Conservation (phyloP, 2,329 filamentous ascomycete species). For the Fusarium torulosum region DNA sequence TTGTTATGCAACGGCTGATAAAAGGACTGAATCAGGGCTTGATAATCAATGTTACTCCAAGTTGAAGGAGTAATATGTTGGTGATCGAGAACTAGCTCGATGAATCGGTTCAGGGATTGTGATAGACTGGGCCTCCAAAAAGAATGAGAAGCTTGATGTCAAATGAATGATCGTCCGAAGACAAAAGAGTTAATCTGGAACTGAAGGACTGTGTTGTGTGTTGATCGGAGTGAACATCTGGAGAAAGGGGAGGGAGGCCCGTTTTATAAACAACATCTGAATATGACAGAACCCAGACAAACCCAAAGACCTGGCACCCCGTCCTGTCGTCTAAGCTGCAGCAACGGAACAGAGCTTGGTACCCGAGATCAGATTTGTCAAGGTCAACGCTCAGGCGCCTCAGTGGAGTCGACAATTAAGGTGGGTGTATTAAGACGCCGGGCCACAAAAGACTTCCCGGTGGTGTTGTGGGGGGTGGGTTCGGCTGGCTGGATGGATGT, state of each 20-base stretch:
- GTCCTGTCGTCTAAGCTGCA: not conserved
- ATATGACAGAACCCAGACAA: slow-evolving; percentile 27
- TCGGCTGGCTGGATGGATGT: slow-evolving; percentile 18
- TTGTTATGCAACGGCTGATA: slow-evolving; percentile 38
- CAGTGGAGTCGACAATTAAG: slow-evolving; percentile 36
- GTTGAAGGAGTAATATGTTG: slow-evolving; percentile 23
- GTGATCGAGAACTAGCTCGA: slow-evolving; percentile 49
- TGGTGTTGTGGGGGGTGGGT: slow-evolving; percentile 27
- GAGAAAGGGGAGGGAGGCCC: slow-evolving; percentile 41
- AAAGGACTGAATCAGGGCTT: slow-evolving; percentile 45
- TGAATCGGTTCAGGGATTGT: slow-evolving; percentile 42
- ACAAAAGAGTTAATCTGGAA: slow-evolving; percentile 42
- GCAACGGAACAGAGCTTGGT: slow-evolving; percentile 13
- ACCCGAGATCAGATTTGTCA: slow-evolving; percentile 45
- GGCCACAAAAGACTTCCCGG: slow-evolving; percentile 32
- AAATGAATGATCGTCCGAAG: slow-evolving; percentile 51
- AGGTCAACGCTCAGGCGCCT: slow-evolving; percentile 40
- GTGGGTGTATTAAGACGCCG: slow-evolving; percentile 19
- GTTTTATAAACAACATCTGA: slow-evolving; percentile 48
- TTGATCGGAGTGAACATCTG: slow-evolving; percentile 30
- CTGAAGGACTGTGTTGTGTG: slow-evolving; percentile 43
- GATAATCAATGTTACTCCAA: slow-evolving; percentile 26
- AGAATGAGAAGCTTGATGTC: slow-evolving; percentile 50
- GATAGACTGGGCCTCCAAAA: slow-evolving; percentile 48
- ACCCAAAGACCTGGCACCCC: slow-evolving; percentile 24